Percentiles rank a stretch among this genome's conserved stretches.
These are phyloP conservation scores for Macroventuria anomochaeta DNA, from an alignment of 2,329 filamentous ascomycete species.

Conservation along the genomic window DNA sequence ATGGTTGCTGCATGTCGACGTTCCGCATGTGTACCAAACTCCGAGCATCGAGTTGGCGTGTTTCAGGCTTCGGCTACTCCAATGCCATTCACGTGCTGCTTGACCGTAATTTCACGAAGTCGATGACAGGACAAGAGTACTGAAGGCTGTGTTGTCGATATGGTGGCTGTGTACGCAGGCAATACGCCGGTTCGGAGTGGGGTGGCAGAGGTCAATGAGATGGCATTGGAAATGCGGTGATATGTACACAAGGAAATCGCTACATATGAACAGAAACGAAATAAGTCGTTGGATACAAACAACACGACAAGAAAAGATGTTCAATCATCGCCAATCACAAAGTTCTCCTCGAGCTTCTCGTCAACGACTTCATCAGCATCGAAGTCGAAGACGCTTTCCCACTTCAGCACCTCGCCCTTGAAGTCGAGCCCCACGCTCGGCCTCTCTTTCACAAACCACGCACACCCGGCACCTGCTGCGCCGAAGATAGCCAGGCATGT, in stretches of 20 bases:
- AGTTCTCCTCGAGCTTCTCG: slow-evolving; percentile 8
- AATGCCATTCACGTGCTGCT: slow-evolving; percentile 10
- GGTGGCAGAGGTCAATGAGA: background rate
- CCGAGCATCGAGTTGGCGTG: slow-evolving; percentile 16
- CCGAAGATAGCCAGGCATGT: slow-evolving; percentile 51
- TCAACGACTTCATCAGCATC: slow-evolving; percentile 39
- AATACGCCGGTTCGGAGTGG: background rate
- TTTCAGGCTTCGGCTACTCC: slow-evolving; percentile 18
- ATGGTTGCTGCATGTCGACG: background rate
- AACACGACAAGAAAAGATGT: background rate
- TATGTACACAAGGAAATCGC: slow-evolving; percentile 8
- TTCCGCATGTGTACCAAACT: slow-evolving; percentile 6
- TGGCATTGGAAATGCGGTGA: slow-evolving; percentile 6
- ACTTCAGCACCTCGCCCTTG: slow-evolving; percentile 51
- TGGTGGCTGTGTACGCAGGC: background rate
- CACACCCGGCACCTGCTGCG: slow-evolving; percentile 51
- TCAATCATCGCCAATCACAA: slow-evolving; percentile 12
- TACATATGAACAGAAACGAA: background rate
- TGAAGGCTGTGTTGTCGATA: background rate
- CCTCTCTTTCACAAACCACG: slow-evolving; percentile 54
- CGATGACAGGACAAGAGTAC: background rate
- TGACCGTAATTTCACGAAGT: slow-evolving; percentile 9
- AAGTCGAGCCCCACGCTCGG: slow-evolving; percentile 55
- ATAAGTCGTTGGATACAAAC: slow-evolving; percentile 4
- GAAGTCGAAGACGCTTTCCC: slow-evolving; percentile 56